These are phyloP conservation scores for Sarcodon aspratus DNA, from an alignment of 768 basidiomycete genomes.

Conservation along the genomic window DNA sequence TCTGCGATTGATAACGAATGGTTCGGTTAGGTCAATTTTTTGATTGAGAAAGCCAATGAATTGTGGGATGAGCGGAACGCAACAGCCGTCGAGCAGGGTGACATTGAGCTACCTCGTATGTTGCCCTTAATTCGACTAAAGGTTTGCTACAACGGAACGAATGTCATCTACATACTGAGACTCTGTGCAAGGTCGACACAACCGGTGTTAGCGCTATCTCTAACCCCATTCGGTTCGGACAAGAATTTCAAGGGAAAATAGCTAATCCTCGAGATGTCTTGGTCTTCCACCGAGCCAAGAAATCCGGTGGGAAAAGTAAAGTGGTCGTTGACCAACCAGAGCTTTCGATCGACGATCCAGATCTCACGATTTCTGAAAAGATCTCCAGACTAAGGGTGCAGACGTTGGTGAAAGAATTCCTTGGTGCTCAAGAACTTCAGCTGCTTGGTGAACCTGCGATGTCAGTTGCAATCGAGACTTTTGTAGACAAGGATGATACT, in stretches of 20 bases:
- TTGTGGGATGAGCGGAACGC: slow-evolving; percentile 72
- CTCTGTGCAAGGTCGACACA: slow-evolving; percentile 62
- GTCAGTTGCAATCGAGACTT: slow-evolving; percentile 89
- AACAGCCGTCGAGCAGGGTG: slow-evolving; percentile 47
- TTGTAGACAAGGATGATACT: slow-evolving; percentile 95
- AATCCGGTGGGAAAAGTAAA: slow-evolving; percentile 39
- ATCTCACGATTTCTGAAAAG: slow-evolving; percentile 56
- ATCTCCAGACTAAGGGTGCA: slow-evolving; percentile 75
- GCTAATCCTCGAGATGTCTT: slow-evolving; percentile 94
- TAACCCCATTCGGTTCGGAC: slow-evolving; percentile 94
- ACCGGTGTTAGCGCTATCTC: slow-evolving; percentile 85
- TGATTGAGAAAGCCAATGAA: slow-evolving; percentile 69
- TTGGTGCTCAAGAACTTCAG: slow-evolving; percentile 88
- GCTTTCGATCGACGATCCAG: slow-evolving; percentile 69
- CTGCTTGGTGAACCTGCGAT: slow-evolving; percentile 82
- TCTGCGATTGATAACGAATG: background rate
- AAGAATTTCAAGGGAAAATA: slow-evolving; percentile 82
- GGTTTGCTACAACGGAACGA: slow-evolving; percentile 22
- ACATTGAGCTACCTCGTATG: slow-evolving; percentile 54
- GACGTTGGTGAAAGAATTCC: slow-evolving; percentile 84
- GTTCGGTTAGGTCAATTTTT: slow-evolving; percentile 52
- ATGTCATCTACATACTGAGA: background rate
- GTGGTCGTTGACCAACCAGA: slow-evolving; percentile 70
- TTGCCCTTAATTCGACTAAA: slow-evolving; percentile 83
- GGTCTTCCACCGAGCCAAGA: slow-evolving; percentile 80